Base-by-base conservation (phyloP, 805 yeast species). In the Candida broadrunensis region DNA sequence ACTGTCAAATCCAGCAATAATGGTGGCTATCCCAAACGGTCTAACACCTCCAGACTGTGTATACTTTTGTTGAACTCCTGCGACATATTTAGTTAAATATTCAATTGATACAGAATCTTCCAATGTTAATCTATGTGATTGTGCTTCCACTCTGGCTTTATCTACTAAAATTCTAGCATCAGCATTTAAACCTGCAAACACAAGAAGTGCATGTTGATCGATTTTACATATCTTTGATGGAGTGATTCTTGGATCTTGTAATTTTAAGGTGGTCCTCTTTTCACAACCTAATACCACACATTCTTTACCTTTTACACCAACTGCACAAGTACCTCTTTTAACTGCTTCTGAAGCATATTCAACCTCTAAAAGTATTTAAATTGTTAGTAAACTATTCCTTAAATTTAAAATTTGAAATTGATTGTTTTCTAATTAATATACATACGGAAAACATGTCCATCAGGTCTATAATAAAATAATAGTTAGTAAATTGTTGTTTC, bases 41-140 rank as follows among this genome's bases (percentile, higher is more conserved):
- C 99, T 80, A 19, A 93, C 97, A 65, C 99, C 99, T 51, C 99
- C 99, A 37, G 95, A 83, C 66, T 93, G 99, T 5, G 99, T 93
- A 67, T 91, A 93, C 63, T 83, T 80, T 63, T 93, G 99, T 66
- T 93, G 97, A 34, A 91, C 91, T 17, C 97, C 97, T n/a, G 99
- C 99, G 48, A 93, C 88, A 56, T 88, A 88, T 62, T 85, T 85
- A 27, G 99, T 88, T 62, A 93, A 73, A 62, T 90, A 93, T 59
- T 93, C 98, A 43, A 93, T 77, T 14, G 88, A 73, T 8, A 89
- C 97, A 1, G 97, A 85, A 59, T 93, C 98, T 61, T 91, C 99
- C 56, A 91, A 76, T n/a, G 91, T 88, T 55, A 93, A 77, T 61
- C 85, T 79, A 66, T 90, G 96, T 13, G 95, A 85, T 65, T 93